Conservation (phyloP, 768 basidiomycete genomes). For the Termitomyces sp. region DNA sequence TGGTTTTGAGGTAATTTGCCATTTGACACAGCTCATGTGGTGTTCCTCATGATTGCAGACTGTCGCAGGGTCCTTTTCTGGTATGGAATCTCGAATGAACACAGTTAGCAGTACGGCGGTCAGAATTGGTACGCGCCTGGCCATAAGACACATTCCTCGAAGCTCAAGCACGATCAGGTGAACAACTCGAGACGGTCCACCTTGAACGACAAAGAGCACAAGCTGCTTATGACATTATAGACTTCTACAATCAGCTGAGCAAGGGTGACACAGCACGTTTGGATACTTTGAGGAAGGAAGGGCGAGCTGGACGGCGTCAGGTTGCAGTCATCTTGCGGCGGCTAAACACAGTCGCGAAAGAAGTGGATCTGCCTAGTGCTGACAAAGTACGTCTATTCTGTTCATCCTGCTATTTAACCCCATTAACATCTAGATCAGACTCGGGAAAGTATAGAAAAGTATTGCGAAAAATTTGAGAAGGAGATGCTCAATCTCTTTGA, state of each 20-base stretch:
- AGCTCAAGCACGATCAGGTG: conserved; percentile 47
- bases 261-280: conserved; percentile 72
- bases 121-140: conserved; percentile 66
- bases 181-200: conserved; percentile 94
- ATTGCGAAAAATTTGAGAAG: conserved; percentile 98
- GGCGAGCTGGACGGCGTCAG: conserved; percentile 82
- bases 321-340: conserved; percentile 86
- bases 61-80: conserved; percentile 82
- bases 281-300: conserved; percentile 81
- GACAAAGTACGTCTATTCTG: conserved; percentile 53
- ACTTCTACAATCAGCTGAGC: conserved; percentile 91
- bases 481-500: conserved; percentile 97
- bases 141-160: not conserved
- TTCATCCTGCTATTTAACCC: not conserved
- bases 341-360: conserved; percentile 84
- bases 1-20: conserved; percentile 75
- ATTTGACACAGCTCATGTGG: not conserved
- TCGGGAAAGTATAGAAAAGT: conserved; percentile 89
- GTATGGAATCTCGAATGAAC: conserved; percentile 88
- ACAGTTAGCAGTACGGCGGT: conserved; percentile 94
- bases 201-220: conserved; percentile 89
- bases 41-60: conserved; percentile 43
- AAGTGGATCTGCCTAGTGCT: conserved; percentile 83
- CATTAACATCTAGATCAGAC: conserved; percentile 44
- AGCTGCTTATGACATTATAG: conserved; percentile 89